Evolutionary conservation across 495 filamentous ascomycete genomes (phyloP), one percentile per base, ranked within the genome.

Genomic region (Stereocaulon alpinum): DNA sequence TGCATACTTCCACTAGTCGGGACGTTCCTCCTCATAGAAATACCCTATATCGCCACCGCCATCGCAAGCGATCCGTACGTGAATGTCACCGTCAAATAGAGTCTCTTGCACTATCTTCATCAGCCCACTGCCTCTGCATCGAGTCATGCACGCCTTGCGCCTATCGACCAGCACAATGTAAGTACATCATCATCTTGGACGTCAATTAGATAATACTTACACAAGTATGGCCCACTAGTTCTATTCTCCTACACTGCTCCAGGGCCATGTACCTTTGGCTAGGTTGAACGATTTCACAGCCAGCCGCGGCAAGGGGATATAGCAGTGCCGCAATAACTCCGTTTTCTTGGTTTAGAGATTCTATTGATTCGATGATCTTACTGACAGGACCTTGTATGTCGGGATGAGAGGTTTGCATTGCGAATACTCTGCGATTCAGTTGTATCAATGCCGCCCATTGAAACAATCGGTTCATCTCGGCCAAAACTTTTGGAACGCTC

Each of bases 301-400:
- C 89, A 6, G 88, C 89, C 9, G 86, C 86, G 71, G 93, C 92
- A 69, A 93, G 79, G 0, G 89, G 89, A 57, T 93, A 91, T 45
- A 95, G 67, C 7, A 89, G 74, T 66, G 86, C 88, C 5, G 82
- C 82, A 69, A 91, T 88, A 0, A 85, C 86, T n/a, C 83, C 83
- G 20, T 84, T 83, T 14, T 74, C 71, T 27, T 80, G 72, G 7
- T 37, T 37, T 50, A 93, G 82, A 27, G 80, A 79, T 17, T 68
- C 71, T 61, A 92, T 71, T 4, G 81, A 77, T 18, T 72, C 68
- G 17, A 87, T 73, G 34, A 91, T 87, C 59, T 80, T 75, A 14
- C 73, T 69, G 15, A 89, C 81, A 0, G 82, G 81, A 17, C 75
- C 72, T 59, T 85, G 84, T 4, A 92, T 84, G 0, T 79, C 74